Conservation (phyloP, 2,329 filamentous ascomycete species). For the Davidsoniella australis region DNA sequence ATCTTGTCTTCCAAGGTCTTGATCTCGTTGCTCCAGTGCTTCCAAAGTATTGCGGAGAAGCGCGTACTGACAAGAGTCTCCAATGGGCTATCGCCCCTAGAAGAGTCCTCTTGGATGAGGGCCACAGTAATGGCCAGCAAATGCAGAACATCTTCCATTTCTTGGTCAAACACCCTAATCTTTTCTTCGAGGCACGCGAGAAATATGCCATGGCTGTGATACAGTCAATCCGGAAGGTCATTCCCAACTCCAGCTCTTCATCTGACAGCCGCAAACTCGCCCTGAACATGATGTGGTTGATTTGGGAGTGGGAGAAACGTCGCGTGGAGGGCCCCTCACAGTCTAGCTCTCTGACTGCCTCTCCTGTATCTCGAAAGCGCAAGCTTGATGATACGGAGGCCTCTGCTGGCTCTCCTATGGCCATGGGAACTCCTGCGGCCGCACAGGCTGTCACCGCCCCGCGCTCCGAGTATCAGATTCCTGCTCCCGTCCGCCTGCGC, state of each 20-base stretch:
- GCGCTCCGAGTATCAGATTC: constrained; percentile 50
- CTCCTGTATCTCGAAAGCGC: constrained; percentile 58
- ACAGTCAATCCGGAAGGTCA: constrained; percentile 74
- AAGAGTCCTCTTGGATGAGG: constrained; percentile 83
- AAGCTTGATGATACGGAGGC: constrained; percentile 47
- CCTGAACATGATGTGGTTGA: constrained; percentile 74
- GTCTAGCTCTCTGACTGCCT: constrained; percentile 22
- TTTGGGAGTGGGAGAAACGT: constrained; percentile 84
- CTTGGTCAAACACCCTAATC: constrained; percentile 72
- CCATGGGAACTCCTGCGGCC: not conserved
- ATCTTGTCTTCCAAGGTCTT: constrained; percentile 81
- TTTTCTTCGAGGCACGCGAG: constrained; percentile 91
- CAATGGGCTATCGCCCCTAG: constrained; percentile 82
- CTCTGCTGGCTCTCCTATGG: constrained; percentile 2
- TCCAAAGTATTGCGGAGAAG: constrained; percentile 60
- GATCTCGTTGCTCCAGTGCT: constrained; percentile 91
- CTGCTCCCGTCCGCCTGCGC: constrained; percentile 49
- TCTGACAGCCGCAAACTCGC: constrained; percentile 85
- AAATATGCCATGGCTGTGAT: constrained; percentile 84
- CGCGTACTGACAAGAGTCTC: constrained; percentile 53
- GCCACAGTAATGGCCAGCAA: constrained; percentile 73
- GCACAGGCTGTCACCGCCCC: not conserved
- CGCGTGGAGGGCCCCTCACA: constrained; percentile 45
- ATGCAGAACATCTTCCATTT: constrained; percentile 97
- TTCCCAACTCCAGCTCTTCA: constrained; percentile 63